Conservation (phyloP, 2,329 filamentous ascomycete genomes). For the Exophiala spinifera region DNA sequence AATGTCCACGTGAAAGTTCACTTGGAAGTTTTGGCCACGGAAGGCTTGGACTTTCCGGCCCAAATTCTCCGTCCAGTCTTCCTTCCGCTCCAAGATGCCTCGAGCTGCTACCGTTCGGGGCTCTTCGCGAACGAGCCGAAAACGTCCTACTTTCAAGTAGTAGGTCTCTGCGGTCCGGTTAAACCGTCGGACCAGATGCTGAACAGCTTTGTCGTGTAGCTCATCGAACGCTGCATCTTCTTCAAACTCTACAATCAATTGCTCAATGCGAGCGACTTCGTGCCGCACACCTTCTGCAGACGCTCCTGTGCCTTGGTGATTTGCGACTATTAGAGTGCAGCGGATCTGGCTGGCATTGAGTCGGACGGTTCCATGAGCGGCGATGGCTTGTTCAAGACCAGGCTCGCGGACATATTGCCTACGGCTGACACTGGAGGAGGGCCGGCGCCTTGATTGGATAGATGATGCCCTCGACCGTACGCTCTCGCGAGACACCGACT, state of each 20-base stretch:
- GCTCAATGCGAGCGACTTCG: neutral
- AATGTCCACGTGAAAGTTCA: neutral
- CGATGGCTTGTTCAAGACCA: neutral
- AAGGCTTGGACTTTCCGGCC: neutral
- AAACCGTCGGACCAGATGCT: neutral
- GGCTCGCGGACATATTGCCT: neutral
- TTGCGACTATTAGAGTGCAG: neutral
- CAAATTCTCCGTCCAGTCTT: neutral
- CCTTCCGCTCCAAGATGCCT: slow-evolving; percentile 1
- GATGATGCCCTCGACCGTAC: neutral
- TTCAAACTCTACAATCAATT: neutral
- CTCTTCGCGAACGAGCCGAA: neutral
- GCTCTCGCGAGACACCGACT: too few species aligned
- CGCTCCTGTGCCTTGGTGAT: neutral
- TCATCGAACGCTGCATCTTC: slow-evolving; percentile 2
- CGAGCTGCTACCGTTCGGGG: neutral
- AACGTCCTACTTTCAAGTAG: neutral
- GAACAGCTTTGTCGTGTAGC: neutral
- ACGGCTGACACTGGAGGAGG: neutral
- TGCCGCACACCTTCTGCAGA: neutral
- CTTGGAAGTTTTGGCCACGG: neutral
- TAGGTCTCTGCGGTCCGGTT: neutral
- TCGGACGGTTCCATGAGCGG: neutral
- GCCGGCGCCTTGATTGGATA: neutral
- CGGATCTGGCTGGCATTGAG: neutral